Conservation (phyloP, 2,329 filamentous ascomycete genomes). For the Microcyclospora tardicrescens region DNA sequence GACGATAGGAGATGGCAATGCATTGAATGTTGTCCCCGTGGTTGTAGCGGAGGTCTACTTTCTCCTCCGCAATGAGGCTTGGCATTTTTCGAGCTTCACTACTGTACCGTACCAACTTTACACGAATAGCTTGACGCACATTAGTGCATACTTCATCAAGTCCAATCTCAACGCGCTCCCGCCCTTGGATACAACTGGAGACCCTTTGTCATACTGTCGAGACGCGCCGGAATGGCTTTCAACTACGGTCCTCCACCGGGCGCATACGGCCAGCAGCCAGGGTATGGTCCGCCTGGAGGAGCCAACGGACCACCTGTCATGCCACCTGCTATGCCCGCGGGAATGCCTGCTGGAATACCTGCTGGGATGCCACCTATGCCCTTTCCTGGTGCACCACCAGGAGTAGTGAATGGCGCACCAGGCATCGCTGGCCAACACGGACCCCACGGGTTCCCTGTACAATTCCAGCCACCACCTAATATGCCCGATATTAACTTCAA, state of each 20-base stretch:
- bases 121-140: too few species aligned
- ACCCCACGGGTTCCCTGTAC: conserved; percentile 53
- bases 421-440: background rate
- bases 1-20: too few species aligned
- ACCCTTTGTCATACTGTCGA: background rate
- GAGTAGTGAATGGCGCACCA: conserved; percentile 46
- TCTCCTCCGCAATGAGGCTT: too few species aligned
- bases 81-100: too few species aligned
- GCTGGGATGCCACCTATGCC: conserved; percentile 48
- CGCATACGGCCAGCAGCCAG: conserved; percentile 60
- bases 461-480: conserved; percentile 78
- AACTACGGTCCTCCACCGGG: conserved; percentile 30
- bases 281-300: conserved; percentile 43
- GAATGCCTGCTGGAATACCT: conserved; percentile 51
- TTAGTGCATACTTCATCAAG: too few species aligned
- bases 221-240: conserved; percentile 18
- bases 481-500: conserved; percentile 98
- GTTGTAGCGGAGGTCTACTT: too few species aligned
- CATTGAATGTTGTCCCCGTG: too few species aligned
- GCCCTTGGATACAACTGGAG: background rate
- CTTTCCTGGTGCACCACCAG: conserved; percentile 49
- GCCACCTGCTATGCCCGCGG: conserved; percentile 52
- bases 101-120: too few species aligned
- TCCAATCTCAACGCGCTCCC: background rate
- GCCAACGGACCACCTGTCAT: conserved; percentile 34